These are phyloP conservation scores for Kalanchoe fedtschenkoi DNA, from an alignment of 164 flowering plant genomes.

Conservation along the genomic window DNA sequence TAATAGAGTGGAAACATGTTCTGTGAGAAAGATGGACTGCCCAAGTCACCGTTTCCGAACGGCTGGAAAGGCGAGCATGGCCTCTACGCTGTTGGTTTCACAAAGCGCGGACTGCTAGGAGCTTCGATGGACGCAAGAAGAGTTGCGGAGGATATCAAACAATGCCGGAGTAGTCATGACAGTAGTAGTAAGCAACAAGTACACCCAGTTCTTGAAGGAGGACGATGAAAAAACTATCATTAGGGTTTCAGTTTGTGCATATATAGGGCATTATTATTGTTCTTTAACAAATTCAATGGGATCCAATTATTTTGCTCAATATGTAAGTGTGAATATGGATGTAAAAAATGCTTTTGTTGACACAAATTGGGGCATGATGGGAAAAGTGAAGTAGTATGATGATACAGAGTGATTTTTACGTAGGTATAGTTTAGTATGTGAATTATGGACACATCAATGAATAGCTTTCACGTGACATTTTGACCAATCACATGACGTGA, in stretches of 20 bases:
- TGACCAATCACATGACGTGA: no score
- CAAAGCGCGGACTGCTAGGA: conserved; percentile 16
- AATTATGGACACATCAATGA: no score
- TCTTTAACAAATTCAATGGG: no score
- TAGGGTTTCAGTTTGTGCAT: no score
- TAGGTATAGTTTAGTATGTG: no score
- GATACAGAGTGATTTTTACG: no score
- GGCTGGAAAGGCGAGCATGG: conserved; percentile 33
- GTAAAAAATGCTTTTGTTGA: no score
- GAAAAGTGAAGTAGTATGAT: not conserved
- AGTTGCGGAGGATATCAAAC: conserved; percentile 8
- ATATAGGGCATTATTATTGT: not conserved
- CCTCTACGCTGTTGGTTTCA: conserved; percentile 20
- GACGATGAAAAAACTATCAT: not conserved
- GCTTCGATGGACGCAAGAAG: conserved; percentile 15
- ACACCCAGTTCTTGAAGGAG: not conserved
- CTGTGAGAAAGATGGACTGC: conserved; percentile 22
- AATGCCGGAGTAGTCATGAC: not conserved
- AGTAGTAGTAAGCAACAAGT: not conserved
- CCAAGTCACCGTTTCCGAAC: conserved; percentile 13
- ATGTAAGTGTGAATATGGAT: no score
- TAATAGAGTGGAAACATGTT: conserved; percentile 10
- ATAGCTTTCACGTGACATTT: no score
- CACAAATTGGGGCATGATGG: not conserved
- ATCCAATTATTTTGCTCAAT: not conserved